Evolutionary conservation across 2,329 filamentous ascomycete species (phyloP).

Genomic region (Beauveria sp.): DNA sequence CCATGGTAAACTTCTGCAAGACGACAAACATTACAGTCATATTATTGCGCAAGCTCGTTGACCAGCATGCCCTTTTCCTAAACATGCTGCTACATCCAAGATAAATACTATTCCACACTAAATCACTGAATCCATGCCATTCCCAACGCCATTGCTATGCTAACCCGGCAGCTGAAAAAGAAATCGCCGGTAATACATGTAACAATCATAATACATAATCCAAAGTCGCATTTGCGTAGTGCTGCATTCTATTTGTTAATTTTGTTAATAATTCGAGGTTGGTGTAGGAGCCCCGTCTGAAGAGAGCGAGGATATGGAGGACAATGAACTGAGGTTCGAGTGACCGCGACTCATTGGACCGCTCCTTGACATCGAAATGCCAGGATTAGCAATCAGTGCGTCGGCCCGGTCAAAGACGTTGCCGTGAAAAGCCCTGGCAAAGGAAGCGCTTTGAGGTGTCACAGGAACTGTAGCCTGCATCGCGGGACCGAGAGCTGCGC

Average conservation of each 20-base stretch:
- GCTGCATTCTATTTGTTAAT: background rate
- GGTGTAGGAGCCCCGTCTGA: constrained; percentile 26
- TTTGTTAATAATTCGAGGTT: background rate
- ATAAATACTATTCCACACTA: background rate
- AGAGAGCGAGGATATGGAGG: constrained; percentile 34
- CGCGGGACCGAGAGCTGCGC: constrained; percentile 80
- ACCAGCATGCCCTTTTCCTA: background rate
- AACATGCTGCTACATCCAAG: constrained; percentile 3
- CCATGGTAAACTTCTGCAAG: background rate
- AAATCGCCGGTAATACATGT: constrained; percentile 1
- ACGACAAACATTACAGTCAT: background rate
- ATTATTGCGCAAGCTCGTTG: background rate
- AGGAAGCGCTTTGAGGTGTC: constrained; percentile 53
- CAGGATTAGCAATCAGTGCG: constrained; percentile 49
- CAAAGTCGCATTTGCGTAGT: constrained; percentile 3
- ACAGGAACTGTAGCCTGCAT: constrained; percentile 83
- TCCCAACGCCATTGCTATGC: constrained; percentile 11
- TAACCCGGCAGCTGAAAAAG: background rate
- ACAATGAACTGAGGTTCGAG: constrained; percentile 31
- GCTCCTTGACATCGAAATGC: constrained; percentile 49
- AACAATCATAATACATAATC: constrained; percentile 11
- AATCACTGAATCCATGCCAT: background rate
- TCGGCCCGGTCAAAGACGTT: constrained; percentile 56
- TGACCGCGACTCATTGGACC: constrained; percentile 37
- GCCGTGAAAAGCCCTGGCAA: constrained; percentile 46